These are phyloP conservation scores for Erucastrum elatum DNA, from an alignment of 345 rosid genomes.

Conservation along the genomic window DNA sequence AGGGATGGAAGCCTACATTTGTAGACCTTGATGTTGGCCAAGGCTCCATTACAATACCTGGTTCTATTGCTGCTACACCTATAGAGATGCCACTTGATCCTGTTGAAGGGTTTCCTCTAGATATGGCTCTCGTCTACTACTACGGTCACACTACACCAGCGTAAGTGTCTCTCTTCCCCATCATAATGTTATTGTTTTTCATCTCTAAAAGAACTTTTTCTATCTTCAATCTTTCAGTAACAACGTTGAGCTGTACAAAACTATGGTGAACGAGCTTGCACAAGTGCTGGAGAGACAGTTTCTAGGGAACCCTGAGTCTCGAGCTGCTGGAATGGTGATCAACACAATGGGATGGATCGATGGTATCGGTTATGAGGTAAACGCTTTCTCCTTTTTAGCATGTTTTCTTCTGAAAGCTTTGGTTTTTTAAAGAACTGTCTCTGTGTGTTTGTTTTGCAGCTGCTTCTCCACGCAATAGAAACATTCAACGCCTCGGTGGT, in stretches of 20 bases:
- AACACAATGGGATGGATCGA: slow-evolving; percentile 99
- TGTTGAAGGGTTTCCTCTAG: slow-evolving; percentile 90
- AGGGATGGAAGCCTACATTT: slow-evolving; percentile 83
- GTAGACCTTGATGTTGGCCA: slow-evolving; percentile 93
- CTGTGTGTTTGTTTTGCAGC: slow-evolving; percentile 45
- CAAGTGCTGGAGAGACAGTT: slow-evolving; percentile 79
- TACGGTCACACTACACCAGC: slow-evolving; percentile 78
- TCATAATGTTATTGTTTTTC: neutral
- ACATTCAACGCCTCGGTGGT: slow-evolving; percentile 83
- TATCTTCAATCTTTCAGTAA: slow-evolving; percentile 57
- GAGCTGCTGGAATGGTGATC: slow-evolving; percentile 89
- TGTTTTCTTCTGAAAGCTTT: neutral
- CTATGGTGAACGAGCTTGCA: slow-evolving; percentile 82
- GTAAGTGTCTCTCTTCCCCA: slow-evolving; percentile 43
- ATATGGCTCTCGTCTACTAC: slow-evolving; percentile 85
- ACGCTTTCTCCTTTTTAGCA: neutral
- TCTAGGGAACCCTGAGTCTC: slow-evolving; percentile 64
- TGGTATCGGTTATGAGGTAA: slow-evolving; percentile 83
- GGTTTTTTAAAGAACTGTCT: neutral
- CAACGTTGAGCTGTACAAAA: slow-evolving; percentile 71
- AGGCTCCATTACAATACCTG: slow-evolving; percentile 87
- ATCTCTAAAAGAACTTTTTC: neutral
- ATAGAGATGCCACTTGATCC: slow-evolving; percentile 92
- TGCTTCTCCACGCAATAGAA: slow-evolving; percentile 80
- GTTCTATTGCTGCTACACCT: slow-evolving; percentile 87